phyloP scores from a whole-genome alignment of 805 yeast genomes.

The Nakazawaea laoshanensis region DNA sequence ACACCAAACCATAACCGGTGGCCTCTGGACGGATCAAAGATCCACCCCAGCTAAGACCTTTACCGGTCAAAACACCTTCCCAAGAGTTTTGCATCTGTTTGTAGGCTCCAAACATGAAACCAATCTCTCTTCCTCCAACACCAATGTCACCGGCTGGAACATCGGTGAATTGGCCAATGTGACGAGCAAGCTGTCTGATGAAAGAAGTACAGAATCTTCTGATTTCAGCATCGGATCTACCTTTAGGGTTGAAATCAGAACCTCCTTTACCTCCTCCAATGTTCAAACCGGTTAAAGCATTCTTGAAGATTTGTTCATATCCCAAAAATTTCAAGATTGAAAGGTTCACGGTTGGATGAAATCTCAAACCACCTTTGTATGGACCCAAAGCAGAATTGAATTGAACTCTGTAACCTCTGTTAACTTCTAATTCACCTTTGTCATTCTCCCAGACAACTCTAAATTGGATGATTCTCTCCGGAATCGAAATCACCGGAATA shows the following conservation, averaged over 20 bases:
- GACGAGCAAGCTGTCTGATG: constrained; percentile 92
- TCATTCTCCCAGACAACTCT: constrained; percentile 98
- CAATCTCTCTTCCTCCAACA: constrained; percentile 95
- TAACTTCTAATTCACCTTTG: constrained; percentile 82
- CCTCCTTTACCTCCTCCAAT: constrained; percentile 99
- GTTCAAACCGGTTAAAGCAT: constrained; percentile 92
- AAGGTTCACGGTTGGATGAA: constrained; percentile 95
- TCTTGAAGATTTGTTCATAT: constrained; percentile 97
- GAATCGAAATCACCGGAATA: constrained; percentile 83
- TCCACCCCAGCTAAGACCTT: constrained; percentile 98
- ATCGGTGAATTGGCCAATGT: constrained; percentile 95
- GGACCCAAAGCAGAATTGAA: constrained; percentile 98
- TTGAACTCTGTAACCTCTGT: constrained; percentile 97
- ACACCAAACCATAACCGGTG: constrained; percentile 95
- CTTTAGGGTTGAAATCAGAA: constrained; percentile 95
- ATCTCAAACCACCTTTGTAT: constrained; percentile 97
- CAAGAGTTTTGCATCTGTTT: constrained; percentile 82
- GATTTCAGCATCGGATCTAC: constrained; percentile 85
- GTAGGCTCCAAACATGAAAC: constrained; percentile 96
- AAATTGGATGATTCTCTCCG: constrained; percentile 95
- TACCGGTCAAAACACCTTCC: constrained; percentile 98
- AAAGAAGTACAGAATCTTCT: constrained; percentile 94
- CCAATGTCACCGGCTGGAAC: constrained; percentile 99
- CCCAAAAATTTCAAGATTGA: constrained; percentile 95
- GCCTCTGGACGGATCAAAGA: constrained; percentile 99